Evolutionary conservation across 1,139 yeast genomes (phyloP).

Genomic region (Blastobotrys raffinosifermentans): DNA sequence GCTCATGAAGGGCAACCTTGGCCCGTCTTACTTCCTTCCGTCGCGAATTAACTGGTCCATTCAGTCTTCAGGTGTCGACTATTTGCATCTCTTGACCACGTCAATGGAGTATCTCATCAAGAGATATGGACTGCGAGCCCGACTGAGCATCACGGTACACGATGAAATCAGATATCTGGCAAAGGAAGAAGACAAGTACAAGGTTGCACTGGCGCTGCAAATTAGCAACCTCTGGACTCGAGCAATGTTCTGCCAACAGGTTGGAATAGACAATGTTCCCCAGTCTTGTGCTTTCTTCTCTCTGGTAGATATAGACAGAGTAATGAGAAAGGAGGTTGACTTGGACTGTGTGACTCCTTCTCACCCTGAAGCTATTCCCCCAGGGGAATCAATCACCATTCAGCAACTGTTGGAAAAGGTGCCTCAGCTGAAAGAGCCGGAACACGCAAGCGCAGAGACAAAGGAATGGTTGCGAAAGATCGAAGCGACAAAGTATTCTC

Average conservation of each 20-base stretch:
- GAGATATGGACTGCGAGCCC: constrained; percentile 63
- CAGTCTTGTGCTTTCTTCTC: constrained; percentile 95
- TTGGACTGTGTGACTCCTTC: constrained; percentile 91
- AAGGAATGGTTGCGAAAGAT: background rate
- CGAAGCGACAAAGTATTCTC: background rate
- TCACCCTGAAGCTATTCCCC: constrained; percentile 61
- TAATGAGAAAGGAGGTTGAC: constrained; percentile 82
- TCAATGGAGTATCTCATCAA: constrained; percentile 81
- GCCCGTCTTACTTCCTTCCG: constrained; percentile 61
- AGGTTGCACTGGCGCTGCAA: constrained; percentile 78
- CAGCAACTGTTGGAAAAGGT: constrained; percentile 37
- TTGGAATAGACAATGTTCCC: constrained; percentile 86
- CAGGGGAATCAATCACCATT: constrained; percentile 75
- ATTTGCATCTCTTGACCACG: constrained; percentile 74
- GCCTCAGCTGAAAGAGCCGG: constrained; percentile 8
- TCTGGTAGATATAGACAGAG: constrained; percentile 84
- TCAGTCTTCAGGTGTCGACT: constrained; percentile 97
- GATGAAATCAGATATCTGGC: constrained; percentile 87
- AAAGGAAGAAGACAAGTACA: constrained; percentile 63
- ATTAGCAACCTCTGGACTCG: constrained; percentile 93
- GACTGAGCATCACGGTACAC: constrained; percentile 85
- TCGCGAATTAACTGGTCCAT: constrained; percentile 97
- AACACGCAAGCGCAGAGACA: constrained; percentile 2
- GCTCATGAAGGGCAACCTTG: constrained; percentile 57
- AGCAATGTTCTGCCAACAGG: constrained; percentile 88